Base-by-base conservation (phyloP, 768 basidiomycete species). In the Saitozyma podzolica region DNA sequence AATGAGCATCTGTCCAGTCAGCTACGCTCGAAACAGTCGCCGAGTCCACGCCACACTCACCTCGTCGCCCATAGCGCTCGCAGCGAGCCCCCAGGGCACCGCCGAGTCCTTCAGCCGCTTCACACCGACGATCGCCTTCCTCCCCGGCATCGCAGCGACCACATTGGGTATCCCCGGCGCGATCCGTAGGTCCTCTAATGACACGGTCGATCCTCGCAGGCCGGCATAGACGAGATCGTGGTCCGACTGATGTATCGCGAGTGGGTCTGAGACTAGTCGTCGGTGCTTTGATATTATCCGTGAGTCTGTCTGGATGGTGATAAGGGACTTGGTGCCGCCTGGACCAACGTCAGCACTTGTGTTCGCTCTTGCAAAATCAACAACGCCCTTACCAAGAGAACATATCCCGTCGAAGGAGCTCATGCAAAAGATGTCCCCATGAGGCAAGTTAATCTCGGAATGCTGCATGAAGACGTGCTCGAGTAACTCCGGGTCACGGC, bases 81-180 rank as follows among this genome's bases (percentile, higher is more conserved):
- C 67, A 0, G 67, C 59, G 39, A 72, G 19, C 6, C 74, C 74
- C 62, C 58, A 75, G 16, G 74, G 74, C 13, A 71, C 71, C 4
- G 65, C 69, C n/a, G 56, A 59, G 57, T 75, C 74, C 17, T 68
- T 54, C 54, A 75, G 52, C 17, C 69, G 51, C 56, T 68, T 72
- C 0, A 75, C 67, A 3, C 69, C 72, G 7, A 75, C 72, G 2
- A 75, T 67, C 7, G 74, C 71, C 59, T 71, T 73, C 14, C 68
- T 60, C 5, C 56, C 58, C 6, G 58, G 55, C 19, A 51, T 19
- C 19, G 49, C 16, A 6, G 20, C 17, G 8, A 60, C 10, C 16
- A 60, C 17, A 16, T 29, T 58, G 11, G 49, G 41, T 3, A 20
- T 39, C n/a, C 42, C 13, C 10, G 53, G 29, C 19, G 49, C 51